Conservation (phyloP, 371 early-diverging fungal species). For the Actinomortierella ambigua region DNA sequence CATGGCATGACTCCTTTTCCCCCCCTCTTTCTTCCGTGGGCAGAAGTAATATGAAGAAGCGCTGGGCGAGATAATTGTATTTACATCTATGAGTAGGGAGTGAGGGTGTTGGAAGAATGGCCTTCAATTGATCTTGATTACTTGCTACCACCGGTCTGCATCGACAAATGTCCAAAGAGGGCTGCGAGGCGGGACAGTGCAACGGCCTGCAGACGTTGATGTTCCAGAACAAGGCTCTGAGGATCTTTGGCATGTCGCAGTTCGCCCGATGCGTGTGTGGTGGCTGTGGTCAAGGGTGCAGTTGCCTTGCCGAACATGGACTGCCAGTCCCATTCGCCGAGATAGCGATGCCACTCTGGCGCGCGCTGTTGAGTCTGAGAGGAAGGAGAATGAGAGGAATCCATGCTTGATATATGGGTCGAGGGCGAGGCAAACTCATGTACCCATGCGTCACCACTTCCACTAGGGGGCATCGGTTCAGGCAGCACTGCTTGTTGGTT, state of each 20-base stretch:
- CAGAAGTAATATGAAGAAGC: no score
- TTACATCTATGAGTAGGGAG: no score
- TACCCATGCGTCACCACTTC: conserved; percentile 15
- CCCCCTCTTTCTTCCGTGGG: no score
- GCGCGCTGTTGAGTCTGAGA: not conserved
- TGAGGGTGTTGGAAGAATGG: no score
- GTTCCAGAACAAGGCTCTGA: no score
- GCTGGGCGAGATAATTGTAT: no score
- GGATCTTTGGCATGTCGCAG: no score
- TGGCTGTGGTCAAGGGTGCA: no score
- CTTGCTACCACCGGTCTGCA: not conserved
- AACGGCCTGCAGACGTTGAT: conserved; percentile 8
- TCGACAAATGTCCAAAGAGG: conserved; percentile 29
- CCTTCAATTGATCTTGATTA: no score
- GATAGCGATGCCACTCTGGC: conserved; percentile 3
- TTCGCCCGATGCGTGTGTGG: not conserved
- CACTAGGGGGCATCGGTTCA: not conserved
- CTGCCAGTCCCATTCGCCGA: conserved; percentile 46
- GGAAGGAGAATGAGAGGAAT: no score
- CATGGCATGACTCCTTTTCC: no score
- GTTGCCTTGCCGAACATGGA: conserved; percentile 31
- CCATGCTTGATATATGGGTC: no score
- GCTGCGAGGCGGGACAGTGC: conserved; percentile 39
- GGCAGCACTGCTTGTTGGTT: not conserved
- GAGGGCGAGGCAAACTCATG: conserved; percentile 20